These are phyloP conservation scores for Trichophyton equinum DNA, from an alignment of 2,329 filamentous ascomycete genomes.

Conservation along the genomic window DNA sequence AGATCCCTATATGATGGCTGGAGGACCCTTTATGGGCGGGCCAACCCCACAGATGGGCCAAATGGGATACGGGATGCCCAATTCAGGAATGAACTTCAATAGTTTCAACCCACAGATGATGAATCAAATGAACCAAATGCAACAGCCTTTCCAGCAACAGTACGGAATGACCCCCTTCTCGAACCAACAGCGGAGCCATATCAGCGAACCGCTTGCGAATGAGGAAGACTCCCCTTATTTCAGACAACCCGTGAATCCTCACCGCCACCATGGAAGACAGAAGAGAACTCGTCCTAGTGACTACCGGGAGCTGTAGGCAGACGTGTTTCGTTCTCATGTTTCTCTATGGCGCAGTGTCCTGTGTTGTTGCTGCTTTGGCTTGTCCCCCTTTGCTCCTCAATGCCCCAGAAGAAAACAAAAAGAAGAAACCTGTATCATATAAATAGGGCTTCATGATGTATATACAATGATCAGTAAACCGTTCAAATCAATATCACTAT, in stretches of 20 bases:
- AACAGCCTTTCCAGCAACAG: conserved; percentile 13
- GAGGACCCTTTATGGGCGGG: not conserved
- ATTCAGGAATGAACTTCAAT: not conserved
- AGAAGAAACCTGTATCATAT: not conserved
- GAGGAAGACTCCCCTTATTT: conserved; percentile 88
- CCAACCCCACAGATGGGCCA: not conserved
- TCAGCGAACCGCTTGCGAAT: conserved; percentile 43
- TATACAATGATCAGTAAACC: not conserved
- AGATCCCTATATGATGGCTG: conserved; percentile 1
- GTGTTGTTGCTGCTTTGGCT: not conserved
- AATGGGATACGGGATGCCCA: not conserved
- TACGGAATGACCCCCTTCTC: conserved; percentile 36
- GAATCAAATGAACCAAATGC: conserved; percentile 4
- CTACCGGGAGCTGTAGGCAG: conserved; percentile 62
- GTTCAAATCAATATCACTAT: not conserved
- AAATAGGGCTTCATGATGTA: not conserved
- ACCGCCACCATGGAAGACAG: conserved; percentile 73
- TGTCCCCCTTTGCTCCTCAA: not conserved
- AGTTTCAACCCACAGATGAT: conserved; percentile 3
- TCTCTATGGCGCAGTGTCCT: not conserved
- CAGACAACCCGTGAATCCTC: conserved; percentile 86
- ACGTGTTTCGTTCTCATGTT: not conserved
- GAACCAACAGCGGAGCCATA: conserved; percentile 46
- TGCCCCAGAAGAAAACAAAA: not conserved
- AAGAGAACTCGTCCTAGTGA: conserved; percentile 75